Evolutionary conservation across 371 early-diverging fungal species (phyloP).

Genomic region (Mucor racemosus): DNA sequence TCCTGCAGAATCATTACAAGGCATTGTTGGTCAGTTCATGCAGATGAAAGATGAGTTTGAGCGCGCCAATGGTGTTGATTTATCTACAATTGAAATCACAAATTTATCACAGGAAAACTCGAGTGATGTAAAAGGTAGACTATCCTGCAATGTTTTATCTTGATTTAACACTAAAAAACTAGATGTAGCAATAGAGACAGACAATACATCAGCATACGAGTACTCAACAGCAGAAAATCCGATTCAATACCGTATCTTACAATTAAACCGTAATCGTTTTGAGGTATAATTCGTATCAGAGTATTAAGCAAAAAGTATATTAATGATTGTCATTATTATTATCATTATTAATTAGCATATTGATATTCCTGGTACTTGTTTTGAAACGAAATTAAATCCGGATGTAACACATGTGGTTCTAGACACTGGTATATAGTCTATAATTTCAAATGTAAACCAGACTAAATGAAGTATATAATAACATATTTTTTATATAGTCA

Average conservation of each 20-base stretch:
- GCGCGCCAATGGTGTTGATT: background rate
- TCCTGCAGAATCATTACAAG: background rate
- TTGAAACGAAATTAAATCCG: constrained; percentile 1
- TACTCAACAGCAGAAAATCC: background rate
- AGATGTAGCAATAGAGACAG: too few relatives aligned
- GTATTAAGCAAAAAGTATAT: too few relatives aligned
- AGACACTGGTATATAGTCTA: background rate
- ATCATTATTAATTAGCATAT: constrained; percentile 9
- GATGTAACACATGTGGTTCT: background rate
- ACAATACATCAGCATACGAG: too few relatives aligned
- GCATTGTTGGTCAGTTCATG: constrained; percentile 12
- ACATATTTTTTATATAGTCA: background rate
- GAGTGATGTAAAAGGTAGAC: background rate
- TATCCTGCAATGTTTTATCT: too few relatives aligned
- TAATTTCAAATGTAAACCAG: background rate
- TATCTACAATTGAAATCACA: background rate
- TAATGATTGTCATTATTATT: too few relatives aligned
- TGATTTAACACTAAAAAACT: too few relatives aligned
- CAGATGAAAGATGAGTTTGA: constrained; percentile 13
- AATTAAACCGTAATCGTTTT: background rate
- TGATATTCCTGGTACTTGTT: background rate
- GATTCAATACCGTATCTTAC: background rate
- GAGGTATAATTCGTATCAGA: background rate
- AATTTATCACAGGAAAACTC: background rate
- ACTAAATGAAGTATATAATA: background rate